These are phyloP conservation scores for Phytophthora syringae DNA, from an alignment of 352 stramenopile genomes.

Conservation along the genomic window DNA sequence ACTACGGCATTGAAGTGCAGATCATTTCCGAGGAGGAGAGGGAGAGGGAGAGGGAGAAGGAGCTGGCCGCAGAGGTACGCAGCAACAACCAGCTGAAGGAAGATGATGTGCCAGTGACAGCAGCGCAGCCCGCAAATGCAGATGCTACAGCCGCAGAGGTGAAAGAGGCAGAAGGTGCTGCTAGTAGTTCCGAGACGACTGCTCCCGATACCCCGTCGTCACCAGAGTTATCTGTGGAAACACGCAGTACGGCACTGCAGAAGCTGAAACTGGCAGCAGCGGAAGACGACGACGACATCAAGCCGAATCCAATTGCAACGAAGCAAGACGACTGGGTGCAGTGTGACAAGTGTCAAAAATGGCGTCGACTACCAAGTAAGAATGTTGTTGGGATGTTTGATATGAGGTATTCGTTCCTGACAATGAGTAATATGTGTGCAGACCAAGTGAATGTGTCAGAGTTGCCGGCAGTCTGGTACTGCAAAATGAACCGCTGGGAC, in stretches of 20 bases:
- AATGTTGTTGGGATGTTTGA: slow-evolving; percentile 1
- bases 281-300: slow-evolving; percentile 50
- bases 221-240: slow-evolving; percentile 59
- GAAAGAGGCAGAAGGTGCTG: slow-evolving; percentile 19
- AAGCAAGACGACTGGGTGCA: slow-evolving; percentile 90
- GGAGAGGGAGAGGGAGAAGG: slow-evolving; percentile 58
- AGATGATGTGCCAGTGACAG: not conserved
- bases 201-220: slow-evolving; percentile 4
- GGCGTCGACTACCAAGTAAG: slow-evolving; percentile 80
- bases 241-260: slow-evolving; percentile 53
- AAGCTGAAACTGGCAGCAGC: slow-evolving; percentile 56
- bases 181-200: slow-evolving; percentile 26
- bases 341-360: slow-evolving; percentile 89
- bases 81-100: slow-evolving; percentile 1
- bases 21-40: slow-evolving; percentile 75
- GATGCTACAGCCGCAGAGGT: slow-evolving; percentile 13
- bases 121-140: not conserved
- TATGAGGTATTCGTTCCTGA: not conserved
- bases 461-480: slow-evolving; percentile 81
- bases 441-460: slow-evolving; percentile 82
- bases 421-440: slow-evolving; percentile 21
- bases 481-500: slow-evolving; percentile 89
- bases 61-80: slow-evolving; percentile 17
- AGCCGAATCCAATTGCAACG: slow-evolving; percentile 54
- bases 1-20: slow-evolving; percentile 78